A percentile compares a stretch with the other conserved stretches of the same genome.
Conservation (phyloP, 2,329 filamentous ascomycete genomes). For the Exophiala bonariae region DNA sequence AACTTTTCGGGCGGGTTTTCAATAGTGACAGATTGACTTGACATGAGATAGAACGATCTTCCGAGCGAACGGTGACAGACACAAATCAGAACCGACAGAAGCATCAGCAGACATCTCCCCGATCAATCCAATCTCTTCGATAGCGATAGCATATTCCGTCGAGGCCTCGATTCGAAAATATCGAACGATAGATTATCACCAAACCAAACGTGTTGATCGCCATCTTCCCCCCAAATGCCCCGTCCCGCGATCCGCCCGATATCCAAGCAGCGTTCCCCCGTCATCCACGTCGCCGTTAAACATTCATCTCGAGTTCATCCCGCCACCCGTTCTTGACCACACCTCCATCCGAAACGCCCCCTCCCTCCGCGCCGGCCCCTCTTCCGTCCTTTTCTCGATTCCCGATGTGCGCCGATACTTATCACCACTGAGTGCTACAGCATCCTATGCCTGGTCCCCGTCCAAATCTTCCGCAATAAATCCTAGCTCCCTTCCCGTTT, state of each 20-base stretch:
- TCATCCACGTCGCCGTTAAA: slow-evolving; percentile 4
- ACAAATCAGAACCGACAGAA: slow-evolving; percentile 18
- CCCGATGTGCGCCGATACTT: not conserved
- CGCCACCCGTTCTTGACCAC: not conserved
- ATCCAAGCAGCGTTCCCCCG: not conserved
- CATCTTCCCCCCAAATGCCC: slow-evolving; percentile 8
- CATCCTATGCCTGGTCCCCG: no score
- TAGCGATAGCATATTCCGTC: slow-evolving; percentile 25
- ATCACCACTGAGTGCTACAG: no score
- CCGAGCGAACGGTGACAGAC: slow-evolving; percentile 23
- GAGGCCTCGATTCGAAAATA: slow-evolving; percentile 22
- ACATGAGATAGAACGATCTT: slow-evolving; percentile 21
- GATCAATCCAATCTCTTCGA: slow-evolving; percentile 16
- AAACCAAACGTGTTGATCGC: slow-evolving; percentile 1
- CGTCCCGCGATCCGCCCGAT: slow-evolving; percentile 13
- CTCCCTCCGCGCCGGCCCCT: not conserved
- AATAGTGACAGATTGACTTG: slow-evolving; percentile 21
- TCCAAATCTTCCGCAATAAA: no score
- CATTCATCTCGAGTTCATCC: not conserved
- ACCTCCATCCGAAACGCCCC: slow-evolving; percentile 3
- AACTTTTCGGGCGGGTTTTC: slow-evolving; percentile 10
- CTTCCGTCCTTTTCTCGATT: not conserved
- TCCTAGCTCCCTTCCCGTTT: no score
- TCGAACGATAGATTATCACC: slow-evolving; percentile 23
- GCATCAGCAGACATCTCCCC: slow-evolving; percentile 1